Evolutionary conservation across 495 filamentous ascomycete genomes (phyloP).

Genomic region (Xanthoparmelia taractica): DNA sequence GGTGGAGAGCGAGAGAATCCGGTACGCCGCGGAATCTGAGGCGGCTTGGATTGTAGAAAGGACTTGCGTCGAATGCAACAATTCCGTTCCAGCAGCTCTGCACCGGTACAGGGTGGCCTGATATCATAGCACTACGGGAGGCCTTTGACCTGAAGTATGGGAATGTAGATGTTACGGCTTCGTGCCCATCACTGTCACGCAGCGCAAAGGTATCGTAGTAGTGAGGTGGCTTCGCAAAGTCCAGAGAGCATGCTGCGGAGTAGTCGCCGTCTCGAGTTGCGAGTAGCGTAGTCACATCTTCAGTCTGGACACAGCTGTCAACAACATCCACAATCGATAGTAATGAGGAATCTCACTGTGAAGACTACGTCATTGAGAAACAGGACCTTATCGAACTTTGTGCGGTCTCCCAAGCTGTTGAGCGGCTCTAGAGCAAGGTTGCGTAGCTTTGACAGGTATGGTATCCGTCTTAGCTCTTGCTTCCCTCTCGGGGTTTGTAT

Average conservation of each 20-base stretch:
- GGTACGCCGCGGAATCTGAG: slow-evolving; percentile 63
- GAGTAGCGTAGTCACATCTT: slow-evolving; percentile 63
- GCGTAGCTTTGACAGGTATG: slow-evolving; percentile 56
- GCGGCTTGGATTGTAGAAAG: slow-evolving; percentile 46
- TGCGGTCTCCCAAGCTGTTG: slow-evolving; percentile 39
- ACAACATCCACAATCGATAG: slow-evolving; percentile 8
- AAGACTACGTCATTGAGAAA: slow-evolving; percentile 76
- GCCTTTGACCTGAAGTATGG: slow-evolving; percentile 63
- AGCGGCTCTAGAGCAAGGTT: slow-evolving; percentile 49
- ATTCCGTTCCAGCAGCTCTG: slow-evolving; percentile 82
- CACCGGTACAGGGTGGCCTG: slow-evolving; percentile 55
- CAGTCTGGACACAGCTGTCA: slow-evolving; percentile 34
- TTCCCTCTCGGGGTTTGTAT: slow-evolving; percentile 43
- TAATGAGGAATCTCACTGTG: slow-evolving; percentile 38
- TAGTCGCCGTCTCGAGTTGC: slow-evolving; percentile 65
- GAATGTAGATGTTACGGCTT: slow-evolving; percentile 57
- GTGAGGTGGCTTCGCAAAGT: slow-evolving; percentile 58
- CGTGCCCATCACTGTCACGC: slow-evolving; percentile 58
- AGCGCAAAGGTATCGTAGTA: slow-evolving; percentile 86
- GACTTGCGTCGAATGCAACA: slow-evolving; percentile 50
- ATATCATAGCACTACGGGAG: slow-evolving; percentile 52
- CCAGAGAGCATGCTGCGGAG: slow-evolving; percentile 73
- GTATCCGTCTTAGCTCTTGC: slow-evolving; percentile 57
- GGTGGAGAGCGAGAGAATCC: slow-evolving; percentile 56
- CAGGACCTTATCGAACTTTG: slow-evolving; percentile 58